These are phyloP conservation scores for Penicillium manginii DNA, from an alignment of 495 filamentous ascomycete species.

Conservation along the genomic window DNA sequence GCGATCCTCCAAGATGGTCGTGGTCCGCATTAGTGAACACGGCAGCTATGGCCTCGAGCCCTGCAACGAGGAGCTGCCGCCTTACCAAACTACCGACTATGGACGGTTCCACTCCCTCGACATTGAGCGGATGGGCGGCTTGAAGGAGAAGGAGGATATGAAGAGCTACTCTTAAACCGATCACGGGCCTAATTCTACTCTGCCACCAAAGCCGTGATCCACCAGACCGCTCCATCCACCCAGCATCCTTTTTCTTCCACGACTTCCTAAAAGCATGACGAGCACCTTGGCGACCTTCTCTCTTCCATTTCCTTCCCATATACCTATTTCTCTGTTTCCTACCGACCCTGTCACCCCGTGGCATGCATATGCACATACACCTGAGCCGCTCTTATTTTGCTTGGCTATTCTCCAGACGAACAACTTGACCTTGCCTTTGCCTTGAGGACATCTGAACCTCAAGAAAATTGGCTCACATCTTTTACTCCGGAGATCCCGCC, in stretches of 20 bases:
- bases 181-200: not conserved
- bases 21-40: slow-evolving; percentile 88
- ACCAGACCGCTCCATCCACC: slow-evolving; percentile 13
- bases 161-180: slow-evolving; percentile 40
- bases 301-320: slow-evolving; percentile 26
- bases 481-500: slow-evolving; percentile 9
- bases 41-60: slow-evolving; percentile 87
- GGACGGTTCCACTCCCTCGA: slow-evolving; percentile 89
- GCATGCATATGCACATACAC: slow-evolving; percentile 48
- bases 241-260: slow-evolving; percentile 29
- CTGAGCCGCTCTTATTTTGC: slow-evolving; percentile 22
- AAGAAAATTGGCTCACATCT: slow-evolving; percentile 5
- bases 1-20: slow-evolving; percentile 84
- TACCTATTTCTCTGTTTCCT: slow-evolving; percentile 27
- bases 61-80: slow-evolving; percentile 77
- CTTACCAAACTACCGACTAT: slow-evolving; percentile 77
- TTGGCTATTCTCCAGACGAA: slow-evolving; percentile 5
- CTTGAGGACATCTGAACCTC: no score
- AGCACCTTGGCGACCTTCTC: slow-evolving; percentile 36
- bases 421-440: not conserved
- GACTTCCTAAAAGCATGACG: slow-evolving; percentile 45
- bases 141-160: slow-evolving; percentile 79
- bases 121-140: slow-evolving; percentile 89
- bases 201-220: not conserved
- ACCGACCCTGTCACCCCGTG: slow-evolving; percentile 23